A percentile compares a stretch with the other conserved stretches of the same genome.
Conservation (phyloP, 768 basidiomycete species). For the Mycena galericulata region DNA sequence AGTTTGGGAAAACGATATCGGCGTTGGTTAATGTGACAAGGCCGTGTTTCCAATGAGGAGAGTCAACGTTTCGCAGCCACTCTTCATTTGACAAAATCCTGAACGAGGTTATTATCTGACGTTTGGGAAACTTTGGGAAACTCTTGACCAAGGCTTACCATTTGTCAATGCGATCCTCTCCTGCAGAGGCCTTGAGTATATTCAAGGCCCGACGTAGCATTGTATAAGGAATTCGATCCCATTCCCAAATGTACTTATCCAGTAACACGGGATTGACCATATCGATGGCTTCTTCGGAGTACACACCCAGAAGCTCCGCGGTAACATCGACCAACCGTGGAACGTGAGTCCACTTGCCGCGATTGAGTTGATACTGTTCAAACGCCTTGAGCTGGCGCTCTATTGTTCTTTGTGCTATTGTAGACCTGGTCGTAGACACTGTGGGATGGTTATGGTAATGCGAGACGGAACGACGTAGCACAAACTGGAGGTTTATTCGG, state of each 20-base stretch:
- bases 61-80: neutral
- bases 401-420: neutral
- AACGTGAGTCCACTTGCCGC: neutral
- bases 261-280: neutral
- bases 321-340: neutral
- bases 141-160: neutral
- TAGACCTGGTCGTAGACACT: too few species aligned
- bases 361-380: neutral
- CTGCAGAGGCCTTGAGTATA: neutral
- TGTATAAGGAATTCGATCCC: neutral
- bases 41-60: constrained; percentile 1
- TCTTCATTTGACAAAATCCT: constrained; percentile 9
- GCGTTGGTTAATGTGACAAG: neutral
- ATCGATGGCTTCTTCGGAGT: neutral
- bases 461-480: too few species aligned
- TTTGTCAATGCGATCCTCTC: neutral
- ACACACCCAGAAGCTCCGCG: neutral
- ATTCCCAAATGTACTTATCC: neutral
- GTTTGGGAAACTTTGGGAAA: too few species aligned
- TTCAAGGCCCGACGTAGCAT: neutral
- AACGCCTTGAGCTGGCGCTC: neutral
- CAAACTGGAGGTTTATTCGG: too few species aligned
- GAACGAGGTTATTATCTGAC: neutral
- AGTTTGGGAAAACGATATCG: constrained; percentile 6
- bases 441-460: too few species aligned